Conservation (phyloP, 1,139 yeast genomes). For the Suhomyces wounanorum region DNA sequence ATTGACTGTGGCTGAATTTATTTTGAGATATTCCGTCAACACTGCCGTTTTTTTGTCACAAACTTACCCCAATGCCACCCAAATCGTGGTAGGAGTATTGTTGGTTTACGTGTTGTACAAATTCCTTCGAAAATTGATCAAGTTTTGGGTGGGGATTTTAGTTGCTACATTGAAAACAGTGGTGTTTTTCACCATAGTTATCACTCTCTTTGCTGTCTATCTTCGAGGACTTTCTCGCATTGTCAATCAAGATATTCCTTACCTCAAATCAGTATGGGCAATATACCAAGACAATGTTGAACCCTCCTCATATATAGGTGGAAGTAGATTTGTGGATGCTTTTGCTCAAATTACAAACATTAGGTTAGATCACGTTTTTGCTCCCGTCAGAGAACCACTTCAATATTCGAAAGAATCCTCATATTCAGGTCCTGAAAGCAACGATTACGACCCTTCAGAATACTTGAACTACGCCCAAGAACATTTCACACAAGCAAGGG, state of each 20-base stretch:
- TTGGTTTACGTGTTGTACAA: constrained; percentile 27
- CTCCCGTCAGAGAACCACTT: constrained; percentile 7
- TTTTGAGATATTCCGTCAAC: constrained; percentile 18
- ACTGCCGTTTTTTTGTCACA: constrained; percentile 20
- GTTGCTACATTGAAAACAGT: constrained; percentile 24
- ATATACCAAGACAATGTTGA: neutral
- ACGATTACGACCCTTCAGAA: constrained; percentile 7
- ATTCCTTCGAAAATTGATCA: constrained; percentile 22
- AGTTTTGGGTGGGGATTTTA: constrained; percentile 31
- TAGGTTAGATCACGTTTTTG: constrained; percentile 5
- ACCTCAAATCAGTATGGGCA: constrained; percentile 3
- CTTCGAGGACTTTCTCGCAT: constrained; percentile 20
- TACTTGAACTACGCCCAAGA: constrained; percentile 24
- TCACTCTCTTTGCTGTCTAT: constrained; percentile 17
- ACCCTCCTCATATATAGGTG: neutral
- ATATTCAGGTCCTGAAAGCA: neutral
- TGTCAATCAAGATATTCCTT: constrained; percentile 17
- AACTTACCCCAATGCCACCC: constrained; percentile 30
- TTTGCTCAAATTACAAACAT: neutral
- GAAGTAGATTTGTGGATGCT: neutral
- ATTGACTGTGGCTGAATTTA: constrained; percentile 19
- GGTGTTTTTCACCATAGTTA: constrained; percentile 14
- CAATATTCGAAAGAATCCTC: neutral
- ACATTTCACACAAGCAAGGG: constrained; percentile 19
- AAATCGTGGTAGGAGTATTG: constrained; percentile 21